Base-by-base conservation (phyloP, 257 asterid species). In the Nicotiana paniculata region DNA sequence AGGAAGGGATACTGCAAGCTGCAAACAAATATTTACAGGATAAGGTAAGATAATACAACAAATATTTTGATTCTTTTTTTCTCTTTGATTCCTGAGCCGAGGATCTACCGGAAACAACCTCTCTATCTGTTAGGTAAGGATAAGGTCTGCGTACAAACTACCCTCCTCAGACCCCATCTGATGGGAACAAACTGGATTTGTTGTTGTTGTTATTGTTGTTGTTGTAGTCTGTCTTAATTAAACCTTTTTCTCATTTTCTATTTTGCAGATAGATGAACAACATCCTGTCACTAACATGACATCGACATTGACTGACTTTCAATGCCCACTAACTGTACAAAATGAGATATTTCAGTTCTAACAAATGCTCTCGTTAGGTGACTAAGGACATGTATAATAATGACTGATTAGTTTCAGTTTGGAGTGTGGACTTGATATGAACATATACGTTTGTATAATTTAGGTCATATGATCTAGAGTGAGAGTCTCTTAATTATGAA, bases 1-100 rank as follows among this genome's bases (percentile, higher is more conserved):
- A 93, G 98, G 97, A 91, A 89, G 98, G 91, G 33, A 94, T 93
- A 86, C 93, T 94, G 74, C 86, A 88, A 63, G 97, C 94, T 59
- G 97, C 97, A 79, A 94, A 94, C 92, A 90, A 88, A 81, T 88
- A 88, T 84, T 92, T 94, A 70, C 97, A 90, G 67, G 97, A 91
- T 55, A 92, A 92, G 97, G 97, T 91, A 77, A 77, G 32, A 81
- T 1, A 12, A 81, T 1, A 12, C 39, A 18, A 68, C 10, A 65
- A 81, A 70, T 82, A 82, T 70, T 67, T 33, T 21, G 9, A 57
- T 16, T 78, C 3, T 43, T 15, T 39, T 21, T 13, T 33, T 24
- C 61, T n/a, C 10, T 3, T 3, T 21, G 24, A 21, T 28, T 28
- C 30, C 30, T 28, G 30, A 28, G 1, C 30, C 30, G 30, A 28